Percentiles rank a stretch among this genome's conserved stretches.
Conservation (phyloP, 2,329 filamentous ascomycete genomes). For the Fusarium anguioides region DNA sequence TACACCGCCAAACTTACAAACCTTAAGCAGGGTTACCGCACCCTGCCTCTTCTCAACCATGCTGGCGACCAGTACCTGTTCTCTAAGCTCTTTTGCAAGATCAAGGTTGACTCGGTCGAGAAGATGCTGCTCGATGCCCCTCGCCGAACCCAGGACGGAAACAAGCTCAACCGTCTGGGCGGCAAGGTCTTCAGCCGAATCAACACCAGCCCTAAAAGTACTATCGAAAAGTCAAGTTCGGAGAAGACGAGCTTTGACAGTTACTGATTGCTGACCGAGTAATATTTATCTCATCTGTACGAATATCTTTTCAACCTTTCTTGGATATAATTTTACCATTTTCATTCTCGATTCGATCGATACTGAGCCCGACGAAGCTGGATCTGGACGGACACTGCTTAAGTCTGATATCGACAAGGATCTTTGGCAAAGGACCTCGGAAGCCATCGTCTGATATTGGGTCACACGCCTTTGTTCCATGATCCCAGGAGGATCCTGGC, state of each 20-base stretch:
- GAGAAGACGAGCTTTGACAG: constrained; percentile 61
- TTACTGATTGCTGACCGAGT: constrained; percentile 41
- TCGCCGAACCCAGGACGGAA: constrained; percentile 54
- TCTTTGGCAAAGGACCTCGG: constrained; percentile 12
- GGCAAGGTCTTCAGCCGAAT: constrained; percentile 68
- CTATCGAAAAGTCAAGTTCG: constrained; percentile 63
- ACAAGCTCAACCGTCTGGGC: constrained; percentile 67
- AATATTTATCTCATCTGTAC: constrained; percentile 32
- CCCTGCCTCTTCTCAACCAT: constrained; percentile 86
- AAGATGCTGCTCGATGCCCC: constrained; percentile 66
- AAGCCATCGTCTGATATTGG: constrained; percentile 7
- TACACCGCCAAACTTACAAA: constrained; percentile 93
- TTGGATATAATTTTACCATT: constrained; percentile 41
- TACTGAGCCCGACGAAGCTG: constrained; percentile 25
- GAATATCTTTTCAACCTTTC: constrained; percentile 37
- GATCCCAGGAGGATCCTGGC: constrained; percentile 38
- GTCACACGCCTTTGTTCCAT: constrained; percentile 30
- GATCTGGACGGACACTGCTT: constrained; percentile 8
- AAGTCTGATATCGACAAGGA: constrained; percentile 28
- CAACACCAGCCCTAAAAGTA: constrained; percentile 63
- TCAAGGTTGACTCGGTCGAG: constrained; percentile 72
- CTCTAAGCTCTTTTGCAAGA: constrained; percentile 91
- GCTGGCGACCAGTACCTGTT: constrained; percentile 95
- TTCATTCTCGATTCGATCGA: constrained; percentile 36
- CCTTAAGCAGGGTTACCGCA: constrained; percentile 91